Conservation (phyloP, 371 early-diverging fungal species). For the Mucor racemosus region DNA sequence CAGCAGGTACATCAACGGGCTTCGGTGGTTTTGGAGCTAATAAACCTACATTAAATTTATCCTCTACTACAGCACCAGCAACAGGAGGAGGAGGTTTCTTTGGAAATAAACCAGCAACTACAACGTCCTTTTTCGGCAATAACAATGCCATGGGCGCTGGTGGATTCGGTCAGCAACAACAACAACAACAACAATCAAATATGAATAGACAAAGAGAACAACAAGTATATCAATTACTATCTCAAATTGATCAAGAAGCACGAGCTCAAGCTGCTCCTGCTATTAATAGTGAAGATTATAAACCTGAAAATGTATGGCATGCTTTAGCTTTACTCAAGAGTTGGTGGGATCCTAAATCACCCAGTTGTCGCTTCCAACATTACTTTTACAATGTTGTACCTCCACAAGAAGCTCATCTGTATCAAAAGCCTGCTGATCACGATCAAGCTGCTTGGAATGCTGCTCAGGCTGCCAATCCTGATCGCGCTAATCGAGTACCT, state of each 20-base stretch:
- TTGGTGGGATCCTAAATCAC: slow-evolving; percentile 81
- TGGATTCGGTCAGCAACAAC: slow-evolving; percentile 17
- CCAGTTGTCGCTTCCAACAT: slow-evolving; percentile 83
- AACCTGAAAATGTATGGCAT: slow-evolving; percentile 59
- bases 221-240: slow-evolving; percentile 40
- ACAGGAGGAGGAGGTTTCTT: slow-evolving; percentile 13
- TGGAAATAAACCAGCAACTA: slow-evolving; percentile 4
- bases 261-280: slow-evolving; percentile 37
- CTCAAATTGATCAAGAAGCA: slow-evolving; percentile 38
- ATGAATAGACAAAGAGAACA: slow-evolving; percentile 36
- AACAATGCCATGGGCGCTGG: slow-evolving; percentile 18
- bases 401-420: slow-evolving; percentile 76
- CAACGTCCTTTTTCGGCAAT: slow-evolving; percentile 5
- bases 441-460: slow-evolving; percentile 82
- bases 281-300: slow-evolving; percentile 29
- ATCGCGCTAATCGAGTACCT: slow-evolving; percentile 84
- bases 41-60: slow-evolving; percentile 12
- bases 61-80: background rate
- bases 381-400: slow-evolving; percentile 92
- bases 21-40: slow-evolving; percentile 11
- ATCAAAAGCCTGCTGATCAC: slow-evolving; percentile 74
- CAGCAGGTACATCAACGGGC: slow-evolving; percentile 7
- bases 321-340: slow-evolving; percentile 65
- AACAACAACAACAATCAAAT: slow-evolving; percentile 15
- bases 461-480: slow-evolving; percentile 84